Evolutionary conservation across 2,329 filamentous ascomycete species (phyloP), one percentile per base, ranked within the genome.

Genomic region (Verticillium isaacii): DNA sequence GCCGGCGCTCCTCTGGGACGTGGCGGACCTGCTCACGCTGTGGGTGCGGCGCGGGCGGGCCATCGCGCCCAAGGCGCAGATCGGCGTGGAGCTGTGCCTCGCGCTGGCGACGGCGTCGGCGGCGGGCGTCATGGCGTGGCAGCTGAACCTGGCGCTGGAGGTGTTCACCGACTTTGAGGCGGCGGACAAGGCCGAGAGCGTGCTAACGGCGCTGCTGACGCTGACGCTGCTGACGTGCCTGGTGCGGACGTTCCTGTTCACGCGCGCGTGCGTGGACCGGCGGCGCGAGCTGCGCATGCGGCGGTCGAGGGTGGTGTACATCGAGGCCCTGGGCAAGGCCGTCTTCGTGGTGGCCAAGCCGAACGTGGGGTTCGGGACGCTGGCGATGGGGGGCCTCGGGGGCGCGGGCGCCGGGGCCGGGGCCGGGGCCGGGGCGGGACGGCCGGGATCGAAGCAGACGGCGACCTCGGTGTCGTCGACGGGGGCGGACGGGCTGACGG

Each of bases 201-300:
- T 50, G 6, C 45, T 50, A 7, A n/a, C n/a, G n/a, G n/a, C 45
- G 45, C 45, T 50, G 19, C 19, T 50, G 17, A 50, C 45, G n/a
- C n/a, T 50, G n/a, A 23, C 23, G 7, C 25, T 50, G 45, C n/a
- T 50, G n/a, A 23, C 19, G 45, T 14, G 25, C 19, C 7, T 23
- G 8, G 45, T n/a, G 45, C 69, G 67, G 39, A 67, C 70, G 34
- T 57, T 66, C 56, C 65, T 73, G 32, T 72, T 69, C 58, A 60
- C 71, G 15, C 68, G 70, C 32, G 68, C 69, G 60, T 72, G 70
- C 56, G 55, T 70, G 11, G 70, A 72, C 19, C 65, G 63, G 52
- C 34, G 58, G 6, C 61, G 64, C 8, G 65, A 64, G 59, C 63
- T 66, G 57, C 62, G 59, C 29, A 60, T 56, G 52, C 57, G 61